Base-by-base conservation (phyloP, 108 stramenopile species). In the Pseudonitzschia pungens region DNA sequence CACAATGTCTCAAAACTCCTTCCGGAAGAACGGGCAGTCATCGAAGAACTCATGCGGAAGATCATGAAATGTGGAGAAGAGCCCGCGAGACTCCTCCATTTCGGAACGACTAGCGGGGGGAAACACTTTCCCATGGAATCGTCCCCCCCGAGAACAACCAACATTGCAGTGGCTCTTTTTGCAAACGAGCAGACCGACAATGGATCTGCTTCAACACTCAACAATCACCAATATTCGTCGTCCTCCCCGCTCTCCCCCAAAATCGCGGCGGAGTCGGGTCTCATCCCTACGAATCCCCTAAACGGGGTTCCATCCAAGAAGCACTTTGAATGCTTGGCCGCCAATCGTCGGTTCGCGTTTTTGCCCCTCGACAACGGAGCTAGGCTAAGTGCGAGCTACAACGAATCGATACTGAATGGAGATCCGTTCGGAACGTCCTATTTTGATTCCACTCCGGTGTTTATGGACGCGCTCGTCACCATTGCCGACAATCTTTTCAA, bases 401-500 rank as follows among this genome's bases (percentile, higher is more conserved):
- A n/a, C 0, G 22, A 24, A n/a, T 54, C 51, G 27, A 65, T 51
- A 4, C 40, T 54, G 24, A 42, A 41, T 52, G 26, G 16, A 5
- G 16, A 57, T 32, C 67, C 66, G 59, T 55, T 51, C 48, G 78
- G 72, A 0, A 68, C 57, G 14, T 77, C 81, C 11, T 79, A 81
- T 57, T 92, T 95, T 80, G 82, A 88, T 71, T 56, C 76, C 10
- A 86, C 89, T 14, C 91, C 92, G 4, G 63, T 80, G 15, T 94
- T 96, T 68, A 73, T 96, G 70, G 91, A 94, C 80, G 86, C 92
- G 12, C 66, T 96, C 18, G 58, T 90, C 31, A 79, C 71, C 24
- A 80, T 96, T 57, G 91, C 92, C 18, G 90, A 93, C 71, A 71
- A 79, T 70, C 70, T 96, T 27, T 89, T 92, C 73, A 40, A 66